These are phyloP conservation scores for Psidium friedrichsthalianum DNA, from an alignment of 345 rosid genomes.

Conservation along the genomic window DNA sequence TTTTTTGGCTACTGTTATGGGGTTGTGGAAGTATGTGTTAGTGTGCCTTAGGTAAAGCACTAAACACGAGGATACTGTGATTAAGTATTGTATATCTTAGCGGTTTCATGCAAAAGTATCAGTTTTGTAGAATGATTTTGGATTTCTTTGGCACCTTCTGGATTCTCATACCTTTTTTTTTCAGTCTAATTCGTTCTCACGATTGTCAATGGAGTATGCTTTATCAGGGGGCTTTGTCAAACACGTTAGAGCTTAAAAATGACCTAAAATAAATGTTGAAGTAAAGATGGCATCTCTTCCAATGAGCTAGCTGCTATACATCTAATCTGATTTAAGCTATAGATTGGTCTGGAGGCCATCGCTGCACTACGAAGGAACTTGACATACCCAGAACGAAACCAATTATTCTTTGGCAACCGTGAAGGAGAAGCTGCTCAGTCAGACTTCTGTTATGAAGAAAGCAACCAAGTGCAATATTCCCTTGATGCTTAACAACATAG, in stretches of 20 bases:
- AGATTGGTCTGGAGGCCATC: background rate
- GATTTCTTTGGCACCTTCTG: background rate
- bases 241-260: background rate
- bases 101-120: background rate
- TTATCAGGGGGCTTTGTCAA: background rate
- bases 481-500: background rate
- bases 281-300: background rate
- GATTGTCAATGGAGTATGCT: background rate
- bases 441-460: background rate
- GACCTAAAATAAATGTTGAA: background rate
- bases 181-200: background rate
- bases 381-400: background rate
- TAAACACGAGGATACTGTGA: background rate
- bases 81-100: background rate
- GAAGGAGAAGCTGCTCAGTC: background rate
- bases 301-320: background rate
- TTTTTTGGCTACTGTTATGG: background rate
- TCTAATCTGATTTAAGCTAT: background rate
- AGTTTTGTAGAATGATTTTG: background rate
- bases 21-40: background rate
- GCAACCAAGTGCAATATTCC: background rate
- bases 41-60: background rate
- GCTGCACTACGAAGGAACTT: background rate
- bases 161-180: background rate
- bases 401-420: background rate